Base-by-base conservation (phyloP, 768 basidiomycete genomes). In the Russula foetens region DNA sequence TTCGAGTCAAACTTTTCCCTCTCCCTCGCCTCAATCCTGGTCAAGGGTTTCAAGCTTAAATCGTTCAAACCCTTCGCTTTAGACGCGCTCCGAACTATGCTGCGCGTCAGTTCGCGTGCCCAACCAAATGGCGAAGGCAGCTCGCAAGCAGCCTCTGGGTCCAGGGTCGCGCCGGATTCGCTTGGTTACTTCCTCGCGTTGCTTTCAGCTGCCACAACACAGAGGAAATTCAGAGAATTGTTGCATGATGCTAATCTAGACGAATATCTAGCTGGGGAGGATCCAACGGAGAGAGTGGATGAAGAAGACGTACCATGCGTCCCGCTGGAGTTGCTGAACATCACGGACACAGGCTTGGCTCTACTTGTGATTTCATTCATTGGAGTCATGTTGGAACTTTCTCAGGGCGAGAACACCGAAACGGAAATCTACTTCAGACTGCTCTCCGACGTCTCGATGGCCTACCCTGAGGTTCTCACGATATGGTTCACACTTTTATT, bases 1-100 rank as follows among this genome's bases (percentile, higher is more conserved):
- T 95, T 94, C 73, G 86, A 88, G 39, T 72, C 74, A 0, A 86
- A 77, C 70, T 88, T 92, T 73, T 89, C 90, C 7, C 91, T 95
- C 72, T 85, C 88, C 14, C 72, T 97, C 21, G 85, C 91, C 1
- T 78, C 90, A 0, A 80, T 92, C 64, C 82, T 96, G 49, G 90
- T 93, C 80, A 93, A 94, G 69, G 92, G 92, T 43, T 74, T 93
- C 57, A 83, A 92, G 26, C 84, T 86, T 65, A 77, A 83, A 2
- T 76, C 78, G 3, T 78, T 91, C 64, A 81, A 75, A 53, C 81
- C 83, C 7, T 77, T 82, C 14, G 84, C 88, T 2, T 81, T 83
- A 63, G 75, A 75, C 4, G 79, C 82, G 17, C 75, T 93, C 15
- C 77, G 85, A 64, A 84, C 78, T 29, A 74, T 92, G 19, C 74